Evolutionary conservation across 805 yeast genomes (phyloP), one percentile per base, ranked within the genome.

Genomic region (Teunomyces lycoperdinae): DNA sequence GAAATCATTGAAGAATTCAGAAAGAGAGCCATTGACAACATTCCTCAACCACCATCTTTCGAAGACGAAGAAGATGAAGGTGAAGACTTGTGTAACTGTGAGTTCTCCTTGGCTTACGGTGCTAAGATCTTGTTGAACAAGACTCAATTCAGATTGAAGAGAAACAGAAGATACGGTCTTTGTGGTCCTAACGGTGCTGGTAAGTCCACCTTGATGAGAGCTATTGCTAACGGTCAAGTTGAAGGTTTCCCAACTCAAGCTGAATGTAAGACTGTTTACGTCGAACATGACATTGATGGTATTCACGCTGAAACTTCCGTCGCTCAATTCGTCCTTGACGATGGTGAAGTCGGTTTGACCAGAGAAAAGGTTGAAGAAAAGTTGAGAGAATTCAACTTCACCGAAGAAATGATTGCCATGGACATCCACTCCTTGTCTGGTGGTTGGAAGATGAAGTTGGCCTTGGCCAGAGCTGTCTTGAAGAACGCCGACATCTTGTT

Each of bases 381-480:
- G 74, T 85, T 94, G 74, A 76, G 73, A 55, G 97, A 90, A 78
- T 92, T 94, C 81, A 83, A 84, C 68, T 94, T 94, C 91, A 66
- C 94, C 63, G 92, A 89, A 51, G 96, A 85, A 70, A 94, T 92
- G 97, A 84, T 87, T 68, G 71, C 68, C 57, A 88, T 87, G 96
- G 96, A 97, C 69, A 92, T 92, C 74, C 84, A 89, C 70, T 88
- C 97, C 58, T 83, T 94, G 64, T 94, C 99, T 70, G 99, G 99
- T 86, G 99, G 99, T 85, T 92, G 99, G 99, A 94, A 94, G 86
- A 92, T 92, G 99, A 94, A 94, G 80, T 85, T 92, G 76, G 98
- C 98, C 72, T 84, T 92, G 69, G 98, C 99, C 65, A 89, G 97
- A 80, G 99, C 99, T 70, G 97, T 92, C 69, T 85, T 92, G 79